Evolutionary conservation across 176 grass and related monocot genomes (phyloP), one percentile per base, ranked within the genome.

Genomic region (Canna indica): DNA sequence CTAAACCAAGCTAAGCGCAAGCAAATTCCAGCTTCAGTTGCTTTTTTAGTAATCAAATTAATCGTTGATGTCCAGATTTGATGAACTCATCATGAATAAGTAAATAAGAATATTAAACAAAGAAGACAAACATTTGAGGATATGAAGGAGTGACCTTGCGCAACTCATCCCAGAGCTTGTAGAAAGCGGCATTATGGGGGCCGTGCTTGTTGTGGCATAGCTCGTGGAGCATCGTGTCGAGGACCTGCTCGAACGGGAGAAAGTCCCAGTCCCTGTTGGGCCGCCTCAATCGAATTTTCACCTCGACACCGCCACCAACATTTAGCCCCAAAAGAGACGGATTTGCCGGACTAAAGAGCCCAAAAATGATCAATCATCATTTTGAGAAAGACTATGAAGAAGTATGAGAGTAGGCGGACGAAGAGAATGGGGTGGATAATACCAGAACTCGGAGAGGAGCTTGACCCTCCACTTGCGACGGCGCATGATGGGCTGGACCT

Each of bases 91-190:
- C 17, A 46, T 45, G 41, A 69, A 28, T 18, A 2, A 36, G 11
- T 18, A 42, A 28, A 47, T 29, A 27, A 29, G 30, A 5, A 42
- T 3, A 45, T 1, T 9, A 33, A 69, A 69, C 2, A 29, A 18
- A 29, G 36, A 17, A 46, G 22, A 25, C 6, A 69, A 25, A 47
- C 4, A 69, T 36, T 31, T 1, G 24, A 30, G 13, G 18, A 66
- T 24, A 18, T 39, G 35, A 34, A 66, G 63, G 42, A 65, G 35
- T 9, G 4, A 91, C 93, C 94, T 88, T 93, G 73, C 94, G 89
- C 36, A 99, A 82, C 11, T 93, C 94, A 59, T 99, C 94, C 94
- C 94, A 99, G 69, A 93, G 94, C 53, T 90, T 93, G 82, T 99
- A 99, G 45, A 99, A 93, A 71, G 88, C 81, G 0, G 82, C 82